Conservation (phyloP, 1,284 basidiomycete genomes). For the Athelia sp. region DNA sequence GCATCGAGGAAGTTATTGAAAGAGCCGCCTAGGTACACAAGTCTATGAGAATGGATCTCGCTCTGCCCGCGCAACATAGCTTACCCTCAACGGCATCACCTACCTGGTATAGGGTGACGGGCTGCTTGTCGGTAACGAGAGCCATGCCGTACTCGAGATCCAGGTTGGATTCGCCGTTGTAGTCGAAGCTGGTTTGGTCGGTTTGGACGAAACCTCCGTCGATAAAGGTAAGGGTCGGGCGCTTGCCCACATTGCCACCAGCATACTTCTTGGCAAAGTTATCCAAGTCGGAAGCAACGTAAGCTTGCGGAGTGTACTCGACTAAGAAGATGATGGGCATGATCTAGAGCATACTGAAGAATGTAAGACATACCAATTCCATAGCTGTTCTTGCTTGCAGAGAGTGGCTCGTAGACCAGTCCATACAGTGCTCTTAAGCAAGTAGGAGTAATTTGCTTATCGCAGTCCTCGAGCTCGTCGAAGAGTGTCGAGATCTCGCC, state of each 20-base stretch:
- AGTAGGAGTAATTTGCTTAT: slow-evolving; percentile 31
- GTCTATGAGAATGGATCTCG: neutral
- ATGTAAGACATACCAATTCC: slow-evolving; percentile 28
- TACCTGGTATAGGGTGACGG: neutral
- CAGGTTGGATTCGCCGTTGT: slow-evolving; percentile 27
- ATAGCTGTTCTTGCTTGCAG: slow-evolving; percentile 30
- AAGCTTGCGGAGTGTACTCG: neutral
- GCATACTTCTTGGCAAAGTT: neutral
- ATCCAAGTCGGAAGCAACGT: neutral
- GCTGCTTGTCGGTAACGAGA: neutral
- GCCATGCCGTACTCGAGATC: slow-evolving; percentile 46
- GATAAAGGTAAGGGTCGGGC: slow-evolving; percentile 21
- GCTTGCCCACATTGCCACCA: neutral
- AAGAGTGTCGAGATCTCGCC: slow-evolving; percentile 4
- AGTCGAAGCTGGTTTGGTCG: neutral
- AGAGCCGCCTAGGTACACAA: neutral
- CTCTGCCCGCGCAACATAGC: neutral
- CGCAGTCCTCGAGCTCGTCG: slow-evolving; percentile 20
- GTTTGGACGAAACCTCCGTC: slow-evolving; percentile 21
- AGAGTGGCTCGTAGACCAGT: slow-evolving; percentile 26
- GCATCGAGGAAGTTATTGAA: slow-evolving; percentile 44
- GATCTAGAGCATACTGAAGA: neutral
- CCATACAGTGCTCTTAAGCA: slow-evolving; percentile 38
- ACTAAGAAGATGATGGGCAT: neutral
- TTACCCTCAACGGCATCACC: neutral